A percentile compares a stretch with the other conserved stretches of the same genome.
Evolutionary conservation across 2,329 filamentous ascomycete species (phyloP).

Genomic region (Fusarium poae): DNA sequence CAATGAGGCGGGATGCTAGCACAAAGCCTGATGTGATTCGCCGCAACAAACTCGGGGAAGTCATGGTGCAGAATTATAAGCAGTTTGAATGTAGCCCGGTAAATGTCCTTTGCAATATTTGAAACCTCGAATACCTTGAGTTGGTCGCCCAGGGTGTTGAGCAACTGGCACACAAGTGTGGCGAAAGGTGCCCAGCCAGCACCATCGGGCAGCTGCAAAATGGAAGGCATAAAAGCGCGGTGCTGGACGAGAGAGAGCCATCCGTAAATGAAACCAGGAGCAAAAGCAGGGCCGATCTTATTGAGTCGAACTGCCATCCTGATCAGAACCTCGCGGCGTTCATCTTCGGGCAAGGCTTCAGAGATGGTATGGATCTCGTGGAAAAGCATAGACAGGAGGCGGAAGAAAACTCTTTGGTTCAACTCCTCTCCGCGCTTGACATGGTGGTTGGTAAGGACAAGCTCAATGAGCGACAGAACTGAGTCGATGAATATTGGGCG

Average conservation of each 20-base stretch:
- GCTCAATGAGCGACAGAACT: slow-evolving; percentile 79
- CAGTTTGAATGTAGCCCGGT: slow-evolving; percentile 85
- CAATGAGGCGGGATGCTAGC: slow-evolving; percentile 85
- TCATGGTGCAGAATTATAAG: slow-evolving; percentile 91
- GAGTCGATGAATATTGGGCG: slow-evolving; percentile 82
- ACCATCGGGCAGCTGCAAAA: slow-evolving; percentile 76
- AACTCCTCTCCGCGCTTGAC: slow-evolving; percentile 83
- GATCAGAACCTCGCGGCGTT: slow-evolving; percentile 77
- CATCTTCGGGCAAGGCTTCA: slow-evolving; percentile 69
- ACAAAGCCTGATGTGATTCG: slow-evolving; percentile 86
- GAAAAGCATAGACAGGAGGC: slow-evolving; percentile 85
- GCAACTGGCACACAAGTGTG: slow-evolving; percentile 77
- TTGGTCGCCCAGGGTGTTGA: slow-evolving; percentile 82
- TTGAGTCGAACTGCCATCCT: slow-evolving; percentile 78
- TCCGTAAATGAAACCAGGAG: slow-evolving; percentile 85
- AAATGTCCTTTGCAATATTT: slow-evolving; percentile 82
- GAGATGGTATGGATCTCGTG: slow-evolving; percentile 76
- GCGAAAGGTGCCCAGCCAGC: slow-evolving; percentile 82
- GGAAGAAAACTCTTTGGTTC: slow-evolving; percentile 91
- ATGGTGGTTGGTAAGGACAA: slow-evolving; percentile 89
- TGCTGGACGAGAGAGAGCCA: slow-evolving; percentile 90
- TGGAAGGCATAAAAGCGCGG: slow-evolving; percentile 82
- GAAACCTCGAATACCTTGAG: slow-evolving; percentile 79
- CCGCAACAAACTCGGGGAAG: slow-evolving; percentile 91
- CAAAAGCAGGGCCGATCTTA: slow-evolving; percentile 79